phyloP scores from a whole-genome alignment of 106 monocot species.

The Gastrodia elata region DNA sequence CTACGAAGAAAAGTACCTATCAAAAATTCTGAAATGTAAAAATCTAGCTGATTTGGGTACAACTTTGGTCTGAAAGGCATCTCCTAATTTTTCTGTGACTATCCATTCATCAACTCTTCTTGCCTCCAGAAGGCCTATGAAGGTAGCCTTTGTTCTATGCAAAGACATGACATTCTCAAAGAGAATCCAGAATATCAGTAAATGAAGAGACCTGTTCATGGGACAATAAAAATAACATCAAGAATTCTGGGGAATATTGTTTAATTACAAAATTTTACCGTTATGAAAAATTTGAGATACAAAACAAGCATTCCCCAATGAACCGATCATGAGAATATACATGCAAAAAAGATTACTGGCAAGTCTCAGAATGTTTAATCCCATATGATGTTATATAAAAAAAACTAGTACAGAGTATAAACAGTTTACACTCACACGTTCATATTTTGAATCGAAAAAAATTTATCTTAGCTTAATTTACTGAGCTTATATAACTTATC shows the following conservation, averaged over 20 bases:
- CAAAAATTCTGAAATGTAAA: conserved; percentile 25
- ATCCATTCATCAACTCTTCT: conserved; percentile 49
- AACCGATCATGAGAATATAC: too few species aligned
- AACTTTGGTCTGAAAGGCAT: conserved; percentile 19
- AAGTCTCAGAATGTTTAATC: too few species aligned
- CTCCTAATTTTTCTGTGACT: conserved; percentile 45
- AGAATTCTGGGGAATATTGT: background rate
- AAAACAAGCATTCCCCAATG: too few species aligned
- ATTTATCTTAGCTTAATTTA: too few species aligned
- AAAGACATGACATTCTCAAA: conserved; percentile 56
- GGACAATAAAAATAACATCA: background rate
- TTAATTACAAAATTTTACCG: too few species aligned
- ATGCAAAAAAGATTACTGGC: too few species aligned
- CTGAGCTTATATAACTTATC: too few species aligned
- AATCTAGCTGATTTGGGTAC: conserved; percentile 18
- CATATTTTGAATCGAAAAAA: too few species aligned
- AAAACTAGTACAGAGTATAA: too few species aligned
- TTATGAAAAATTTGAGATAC: too few species aligned
- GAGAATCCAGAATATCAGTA: conserved; percentile 47
- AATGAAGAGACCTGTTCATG: conserved; percentile 29
- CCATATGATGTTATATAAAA: too few species aligned
- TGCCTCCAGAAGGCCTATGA: conserved; percentile 36
- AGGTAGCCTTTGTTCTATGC: conserved; percentile 42
- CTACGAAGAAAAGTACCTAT: conserved; percentile 18
- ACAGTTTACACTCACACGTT: too few species aligned